Evolutionary conservation across 1,284 basidiomycete genomes (phyloP).

Genomic region (Microbotryum silenes-acaulis): DNA sequence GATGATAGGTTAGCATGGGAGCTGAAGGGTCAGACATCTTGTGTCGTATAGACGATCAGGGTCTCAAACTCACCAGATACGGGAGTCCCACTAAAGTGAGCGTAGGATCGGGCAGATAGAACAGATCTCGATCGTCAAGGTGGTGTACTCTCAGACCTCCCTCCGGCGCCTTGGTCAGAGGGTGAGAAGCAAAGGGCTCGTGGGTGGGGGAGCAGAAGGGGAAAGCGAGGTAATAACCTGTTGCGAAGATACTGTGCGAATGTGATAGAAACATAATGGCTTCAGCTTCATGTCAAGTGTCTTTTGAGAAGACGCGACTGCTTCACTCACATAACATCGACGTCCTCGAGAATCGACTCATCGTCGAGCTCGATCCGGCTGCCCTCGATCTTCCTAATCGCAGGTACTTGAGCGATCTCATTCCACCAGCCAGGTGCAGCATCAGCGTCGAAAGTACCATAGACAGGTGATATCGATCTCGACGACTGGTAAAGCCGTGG

Average conservation of each 20-base stretch:
- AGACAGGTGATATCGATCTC: conserved; percentile 23
- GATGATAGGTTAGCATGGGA: neutral
- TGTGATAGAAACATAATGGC: neutral
- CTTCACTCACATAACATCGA: conserved; percentile 38
- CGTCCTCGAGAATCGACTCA: conserved; percentile 30
- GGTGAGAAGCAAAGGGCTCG: conserved; percentile 37
- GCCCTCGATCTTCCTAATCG: conserved; percentile 38
- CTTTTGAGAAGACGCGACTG: neutral
- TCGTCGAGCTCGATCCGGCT: conserved; percentile 37
- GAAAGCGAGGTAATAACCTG: conserved; percentile 45
- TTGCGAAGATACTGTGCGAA: conserved; percentile 41
- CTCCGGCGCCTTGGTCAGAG: conserved; percentile 29
- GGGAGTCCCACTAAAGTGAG: conserved; percentile 39
- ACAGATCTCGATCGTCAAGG: conserved; percentile 40
- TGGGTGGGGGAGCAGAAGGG: conserved; percentile 41
- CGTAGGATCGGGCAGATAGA: conserved; percentile 41
- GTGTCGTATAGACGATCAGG: neutral
- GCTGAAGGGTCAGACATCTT: too few species aligned
- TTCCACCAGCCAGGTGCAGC: conserved; percentile 37
- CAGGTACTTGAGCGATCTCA: conserved; percentile 37
- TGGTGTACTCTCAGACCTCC: conserved; percentile 39
- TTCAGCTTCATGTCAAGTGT: neutral
- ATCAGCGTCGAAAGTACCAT: conserved; percentile 24
- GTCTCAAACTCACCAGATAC: conserved; percentile 37
- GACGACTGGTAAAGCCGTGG: conserved; percentile 39